Evolutionary conservation across 2,329 filamentous ascomycete genomes (phyloP).

Genomic region (Pyrenophora teres): DNA sequence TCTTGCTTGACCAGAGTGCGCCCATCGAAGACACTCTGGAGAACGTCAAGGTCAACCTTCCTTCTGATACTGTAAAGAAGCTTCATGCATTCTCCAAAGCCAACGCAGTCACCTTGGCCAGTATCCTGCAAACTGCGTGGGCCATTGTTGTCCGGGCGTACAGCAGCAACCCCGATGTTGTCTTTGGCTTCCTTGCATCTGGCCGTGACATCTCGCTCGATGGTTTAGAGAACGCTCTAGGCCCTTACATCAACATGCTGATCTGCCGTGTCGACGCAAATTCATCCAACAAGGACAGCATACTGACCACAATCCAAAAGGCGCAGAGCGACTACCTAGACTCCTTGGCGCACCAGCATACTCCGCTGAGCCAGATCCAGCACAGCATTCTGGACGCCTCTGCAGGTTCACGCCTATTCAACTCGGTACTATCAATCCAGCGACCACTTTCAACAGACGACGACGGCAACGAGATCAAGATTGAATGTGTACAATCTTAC

Average conservation of each 20-base stretch:
- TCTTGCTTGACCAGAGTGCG: neutral
- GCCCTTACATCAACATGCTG: slow-evolving; percentile 16
- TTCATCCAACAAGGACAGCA: slow-evolving; percentile 15
- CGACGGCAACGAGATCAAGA: neutral
- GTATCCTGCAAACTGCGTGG: slow-evolving; percentile 31
- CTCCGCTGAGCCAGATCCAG: neutral
- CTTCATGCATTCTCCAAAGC: neutral
- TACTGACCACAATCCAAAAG: neutral
- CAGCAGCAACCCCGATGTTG: slow-evolving; percentile 18
- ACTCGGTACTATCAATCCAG: slow-evolving; percentile 1
- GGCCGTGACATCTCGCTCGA: slow-evolving; percentile 28
- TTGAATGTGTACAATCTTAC: neutral
- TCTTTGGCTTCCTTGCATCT: slow-evolving; percentile 28
- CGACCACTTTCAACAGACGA: neutral
- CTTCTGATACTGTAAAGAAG: neutral
- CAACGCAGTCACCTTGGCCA: slow-evolving; percentile 10
- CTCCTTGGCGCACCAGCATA: slow-evolving; percentile 16
- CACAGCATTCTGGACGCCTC: neutral
- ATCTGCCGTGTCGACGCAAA: slow-evolving; percentile 5
- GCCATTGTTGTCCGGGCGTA: slow-evolving; percentile 22
- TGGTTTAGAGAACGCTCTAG: slow-evolving; percentile 20
- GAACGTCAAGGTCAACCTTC: neutral
- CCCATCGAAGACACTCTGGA: neutral
- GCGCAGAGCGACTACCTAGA: neutral
- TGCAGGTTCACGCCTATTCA: neutral